These are phyloP conservation scores for Dissophora globulifera DNA, from an alignment of 192 early-diverging fungal genomes.

Conservation along the genomic window DNA sequence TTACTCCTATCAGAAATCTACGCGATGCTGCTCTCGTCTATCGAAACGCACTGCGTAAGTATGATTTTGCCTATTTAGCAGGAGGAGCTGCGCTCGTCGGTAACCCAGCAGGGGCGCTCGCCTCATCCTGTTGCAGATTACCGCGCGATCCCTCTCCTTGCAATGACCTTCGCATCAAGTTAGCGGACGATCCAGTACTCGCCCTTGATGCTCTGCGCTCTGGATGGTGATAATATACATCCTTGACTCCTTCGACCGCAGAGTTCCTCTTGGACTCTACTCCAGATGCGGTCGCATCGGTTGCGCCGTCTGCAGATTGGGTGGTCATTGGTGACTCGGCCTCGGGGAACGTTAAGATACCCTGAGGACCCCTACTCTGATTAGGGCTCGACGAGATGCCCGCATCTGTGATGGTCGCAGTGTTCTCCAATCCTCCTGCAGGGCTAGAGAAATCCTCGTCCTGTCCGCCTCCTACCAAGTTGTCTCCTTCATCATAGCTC, in stretches of 20 bases:
- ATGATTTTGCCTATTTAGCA: too few relatives aligned
- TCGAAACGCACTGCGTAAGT: too few relatives aligned
- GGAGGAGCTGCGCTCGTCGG: too few relatives aligned
- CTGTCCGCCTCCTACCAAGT: slow-evolving; percentile 44
- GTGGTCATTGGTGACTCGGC: background rate
- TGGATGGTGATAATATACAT: slow-evolving; percentile 62
- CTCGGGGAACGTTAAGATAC: background rate
- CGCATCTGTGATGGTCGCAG: background rate
- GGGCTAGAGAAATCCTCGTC: slow-evolving; percentile 22
- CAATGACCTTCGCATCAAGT: background rate
- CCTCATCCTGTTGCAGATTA: slow-evolving; percentile 4
- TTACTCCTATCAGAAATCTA: too few relatives aligned
- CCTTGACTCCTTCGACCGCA: slow-evolving; percentile 48
- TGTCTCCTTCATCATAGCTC: slow-evolving; percentile 32
- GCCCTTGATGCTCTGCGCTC: slow-evolving; percentile 16
- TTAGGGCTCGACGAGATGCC: background rate
- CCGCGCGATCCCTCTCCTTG: slow-evolving; percentile 27
- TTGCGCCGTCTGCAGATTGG: background rate
- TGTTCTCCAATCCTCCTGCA: background rate
- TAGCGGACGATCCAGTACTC: background rate
- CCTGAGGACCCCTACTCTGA: slow-evolving; percentile 2
- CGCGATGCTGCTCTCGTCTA: too few relatives aligned
- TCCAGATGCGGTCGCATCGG: background rate
- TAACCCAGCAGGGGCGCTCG: background rate
- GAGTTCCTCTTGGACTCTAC: background rate